Evolutionary conservation across 768 basidiomycete species (phyloP), one percentile per base, ranked within the genome.

Genomic region (Gautieria morchelliformis): DNA sequence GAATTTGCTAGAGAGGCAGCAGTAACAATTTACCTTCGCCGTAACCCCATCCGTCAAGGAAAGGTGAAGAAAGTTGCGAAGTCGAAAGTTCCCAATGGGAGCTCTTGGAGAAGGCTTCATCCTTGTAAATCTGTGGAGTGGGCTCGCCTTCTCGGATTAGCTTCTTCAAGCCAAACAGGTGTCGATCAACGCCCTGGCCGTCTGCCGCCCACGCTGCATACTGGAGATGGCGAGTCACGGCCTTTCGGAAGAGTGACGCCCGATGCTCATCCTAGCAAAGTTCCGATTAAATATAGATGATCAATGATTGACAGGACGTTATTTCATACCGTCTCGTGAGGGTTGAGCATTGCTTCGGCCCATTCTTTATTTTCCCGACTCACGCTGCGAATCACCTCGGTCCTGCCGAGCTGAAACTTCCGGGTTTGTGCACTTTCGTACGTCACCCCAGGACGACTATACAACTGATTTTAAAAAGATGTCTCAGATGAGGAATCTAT

Each of bases 401-500:
- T 99, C 53, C 95, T 76, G 0, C 96, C 96, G 1, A 78, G 79
- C 68, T 90, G 82, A 75, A 82, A 99, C 68, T 90, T 93, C 27
- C 96, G 78, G 55, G 95, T 98, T 73, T 97, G 94, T 5, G 88
- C 87, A 61, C 85, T 87, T 76, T 99, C 95, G 73, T 99, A 99
- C 60, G 87, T 85, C 47, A 89, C 84, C 2, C 82, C 89, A 9
- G 87, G 84, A 1, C 87, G 78, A 6, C 75, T 74, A 63, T 75
- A 78, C 78, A 57, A 17, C 53, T 55, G 14, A 19, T 33, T 44
- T 17, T 5, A 27, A 55, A 60, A n/a, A 41, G n/a, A n/a, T n/a
- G n/a, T 41, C 3, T 20, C 30, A 17, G 27, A 46, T n/a, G 1
- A 17, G 70, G 69, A 10, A 69, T 66, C 11, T 37, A 66, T 69